Conservation (phyloP, 2,329 filamentous ascomycete genomes). For the Colletotrichum costaricense region DNA sequence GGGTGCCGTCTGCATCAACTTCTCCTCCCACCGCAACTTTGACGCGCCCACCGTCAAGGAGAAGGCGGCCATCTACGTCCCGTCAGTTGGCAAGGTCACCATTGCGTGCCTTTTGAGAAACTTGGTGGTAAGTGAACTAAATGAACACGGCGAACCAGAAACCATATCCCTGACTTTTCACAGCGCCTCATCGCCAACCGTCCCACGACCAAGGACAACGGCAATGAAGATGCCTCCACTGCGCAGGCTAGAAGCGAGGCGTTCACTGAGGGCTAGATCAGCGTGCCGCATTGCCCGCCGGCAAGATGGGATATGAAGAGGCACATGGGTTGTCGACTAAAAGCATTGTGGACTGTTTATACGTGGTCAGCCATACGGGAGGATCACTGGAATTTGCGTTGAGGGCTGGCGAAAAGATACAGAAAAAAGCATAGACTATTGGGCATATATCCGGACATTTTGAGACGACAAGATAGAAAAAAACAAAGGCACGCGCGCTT, state of each 20-base stretch:
- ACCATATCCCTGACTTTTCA: background rate
- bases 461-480: constrained; percentile 22
- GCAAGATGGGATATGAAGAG: background rate
- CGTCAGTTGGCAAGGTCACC: constrained; percentile 96
- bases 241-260: constrained; percentile 54
- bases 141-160: too few relatives aligned
- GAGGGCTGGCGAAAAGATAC: constrained; percentile 10
- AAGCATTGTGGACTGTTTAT: constrained; percentile 13
- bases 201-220: constrained; percentile 50
- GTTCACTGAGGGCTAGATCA: constrained; percentile 50
- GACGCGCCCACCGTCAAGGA: constrained; percentile 86
- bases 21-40: constrained; percentile 96
- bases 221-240: constrained; percentile 39
- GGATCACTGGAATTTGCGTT: constrained; percentile 18
- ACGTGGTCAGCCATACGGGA: constrained; percentile 17
- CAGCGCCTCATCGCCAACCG: constrained; percentile 66
- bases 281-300: background rate
- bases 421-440: constrained; percentile 26
- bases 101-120: constrained; percentile 93
- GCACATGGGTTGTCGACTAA: constrained; percentile 5
- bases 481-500: background rate
- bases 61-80: constrained; percentile 96
- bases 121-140: constrained; percentile 69
- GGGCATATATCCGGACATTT: constrained; percentile 20
- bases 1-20: constrained; percentile 98